Evolutionary conservation across 139 green algal genomes (phyloP).

Genomic region (Tetraselmis chui): DNA sequence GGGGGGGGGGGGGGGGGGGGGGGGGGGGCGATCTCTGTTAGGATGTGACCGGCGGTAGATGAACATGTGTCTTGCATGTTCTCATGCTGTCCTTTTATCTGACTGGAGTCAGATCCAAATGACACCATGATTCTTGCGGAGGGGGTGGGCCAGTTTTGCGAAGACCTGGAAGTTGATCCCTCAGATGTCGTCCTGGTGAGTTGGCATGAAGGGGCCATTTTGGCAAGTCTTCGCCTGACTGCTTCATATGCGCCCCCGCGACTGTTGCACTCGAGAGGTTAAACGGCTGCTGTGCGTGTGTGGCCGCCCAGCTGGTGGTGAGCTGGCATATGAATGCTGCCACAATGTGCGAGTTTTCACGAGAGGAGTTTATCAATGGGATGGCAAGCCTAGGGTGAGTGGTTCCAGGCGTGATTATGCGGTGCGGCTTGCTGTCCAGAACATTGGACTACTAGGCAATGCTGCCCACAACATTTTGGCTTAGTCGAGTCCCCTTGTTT

Average conservation of each 20-base stretch:
- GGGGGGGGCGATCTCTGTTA: background rate
- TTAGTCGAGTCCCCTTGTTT: too few species aligned
- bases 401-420: too few species aligned
- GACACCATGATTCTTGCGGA: slow-evolving; percentile 55
- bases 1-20: background rate
- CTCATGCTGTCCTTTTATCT: background rate
- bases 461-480: too few species aligned
- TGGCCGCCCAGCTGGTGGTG: slow-evolving; percentile 66
- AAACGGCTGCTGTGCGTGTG: background rate
- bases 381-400: slow-evolving; percentile 50
- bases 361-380: slow-evolving; percentile 63
- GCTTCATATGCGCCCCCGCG: background rate
- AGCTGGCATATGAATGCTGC: slow-evolving; percentile 70
- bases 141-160: slow-evolving; percentile 63
- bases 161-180: slow-evolving; percentile 72
- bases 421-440: too few species aligned
- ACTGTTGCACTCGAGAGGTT: background rate
- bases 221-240: background rate
- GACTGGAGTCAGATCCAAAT: slow-evolving; percentile 24
- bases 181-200: slow-evolving; percentile 67
- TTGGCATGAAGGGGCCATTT: background rate
- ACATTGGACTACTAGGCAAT: too few species aligned
- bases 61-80: background rate
- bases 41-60: too few species aligned
- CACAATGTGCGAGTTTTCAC: slow-evolving; percentile 83